phyloP scores from a whole-genome alignment of 768 basidiomycete genomes.

The Tulasnella sp. region DNA sequence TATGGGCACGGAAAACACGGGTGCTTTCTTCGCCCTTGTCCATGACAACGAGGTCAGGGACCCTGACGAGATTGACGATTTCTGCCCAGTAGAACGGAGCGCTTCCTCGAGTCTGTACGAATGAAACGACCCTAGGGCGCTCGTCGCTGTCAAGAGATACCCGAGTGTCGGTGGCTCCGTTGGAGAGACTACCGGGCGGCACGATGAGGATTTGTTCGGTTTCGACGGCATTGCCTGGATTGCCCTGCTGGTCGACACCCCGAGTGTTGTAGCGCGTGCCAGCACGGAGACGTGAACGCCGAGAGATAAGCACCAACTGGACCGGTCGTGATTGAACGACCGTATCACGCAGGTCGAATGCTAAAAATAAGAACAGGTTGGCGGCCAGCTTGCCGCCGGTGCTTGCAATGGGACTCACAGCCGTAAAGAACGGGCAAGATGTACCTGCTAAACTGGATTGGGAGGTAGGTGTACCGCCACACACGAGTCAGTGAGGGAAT shows the following conservation, averaged over 20 bases:
- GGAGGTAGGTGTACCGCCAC: background rate
- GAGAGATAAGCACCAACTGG: slow-evolving; percentile 78
- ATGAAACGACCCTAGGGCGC: slow-evolving; percentile 45
- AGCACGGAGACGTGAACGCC: slow-evolving; percentile 85
- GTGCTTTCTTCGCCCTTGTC: slow-evolving; percentile 74
- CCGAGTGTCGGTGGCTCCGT: slow-evolving; percentile 18
- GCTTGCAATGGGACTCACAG: slow-evolving; percentile 24
- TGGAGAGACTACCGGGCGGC: slow-evolving; percentile 18
- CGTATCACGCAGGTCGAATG: slow-evolving; percentile 70
- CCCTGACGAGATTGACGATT: slow-evolving; percentile 87
- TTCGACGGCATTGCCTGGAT: slow-evolving; percentile 96
- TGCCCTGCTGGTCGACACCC: slow-evolving; percentile 76
- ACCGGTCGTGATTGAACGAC: slow-evolving; percentile 67
- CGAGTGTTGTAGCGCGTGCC: slow-evolving; percentile 96
- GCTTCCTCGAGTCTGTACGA: slow-evolving; percentile 88
- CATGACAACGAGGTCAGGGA: slow-evolving; percentile 95
- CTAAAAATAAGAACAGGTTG: background rate
- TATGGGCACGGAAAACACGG: slow-evolving; percentile 52
- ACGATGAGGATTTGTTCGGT: slow-evolving; percentile 81
- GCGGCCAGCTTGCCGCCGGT: background rate
- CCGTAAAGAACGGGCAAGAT: slow-evolving; percentile 95
- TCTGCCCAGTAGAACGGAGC: slow-evolving; percentile 95
- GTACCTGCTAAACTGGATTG: slow-evolving; percentile 60
- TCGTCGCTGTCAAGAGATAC: slow-evolving; percentile 4
- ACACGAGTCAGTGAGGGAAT: no score